phyloP scores from a whole-genome alignment of 495 filamentous ascomycete species.

The Xylaria acuta region DNA sequence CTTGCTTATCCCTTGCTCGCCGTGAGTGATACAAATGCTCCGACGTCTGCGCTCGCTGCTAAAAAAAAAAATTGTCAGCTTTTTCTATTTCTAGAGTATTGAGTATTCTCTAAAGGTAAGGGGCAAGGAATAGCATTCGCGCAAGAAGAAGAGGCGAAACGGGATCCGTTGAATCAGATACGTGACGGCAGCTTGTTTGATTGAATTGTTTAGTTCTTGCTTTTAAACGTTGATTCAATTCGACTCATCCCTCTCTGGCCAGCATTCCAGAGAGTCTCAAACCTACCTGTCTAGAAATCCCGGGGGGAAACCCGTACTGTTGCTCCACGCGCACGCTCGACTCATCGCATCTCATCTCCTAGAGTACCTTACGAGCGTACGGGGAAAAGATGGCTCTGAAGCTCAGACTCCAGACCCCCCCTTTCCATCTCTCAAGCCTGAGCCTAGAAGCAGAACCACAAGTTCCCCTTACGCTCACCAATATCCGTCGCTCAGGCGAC shows the following conservation, averaged over 20 bases:
- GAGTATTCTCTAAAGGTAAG: not conserved
- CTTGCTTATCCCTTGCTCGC: not conserved
- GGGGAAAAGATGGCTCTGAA: not conserved
- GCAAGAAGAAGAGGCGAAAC: not conserved
- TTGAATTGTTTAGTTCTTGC: not conserved
- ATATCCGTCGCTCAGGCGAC: not conserved
- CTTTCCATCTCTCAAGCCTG: not conserved
- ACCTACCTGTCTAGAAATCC: not conserved
- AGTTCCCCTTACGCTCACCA: not conserved
- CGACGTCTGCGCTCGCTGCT: too few relatives aligned
- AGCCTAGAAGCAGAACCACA: not conserved
- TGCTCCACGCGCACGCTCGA: not conserved
- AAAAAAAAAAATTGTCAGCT: not conserved
- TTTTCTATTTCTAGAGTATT: not conserved
- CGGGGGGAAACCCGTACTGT: not conserved
- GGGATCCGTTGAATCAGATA: not conserved
- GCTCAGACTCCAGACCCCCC: not conserved
- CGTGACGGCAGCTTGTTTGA: not conserved
- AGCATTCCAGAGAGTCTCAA: not conserved
- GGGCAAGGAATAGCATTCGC: not conserved
- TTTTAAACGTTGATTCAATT: not conserved
- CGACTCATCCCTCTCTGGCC: not conserved
- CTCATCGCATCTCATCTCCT: not conserved
- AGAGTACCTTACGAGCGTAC: not conserved
- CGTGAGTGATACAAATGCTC: not conserved